Percentiles rank a stretch among this genome's conserved stretches.
Evolutionary conservation across 306 rosid species (phyloP).

Genomic region (Lathyrus aphaca): DNA sequence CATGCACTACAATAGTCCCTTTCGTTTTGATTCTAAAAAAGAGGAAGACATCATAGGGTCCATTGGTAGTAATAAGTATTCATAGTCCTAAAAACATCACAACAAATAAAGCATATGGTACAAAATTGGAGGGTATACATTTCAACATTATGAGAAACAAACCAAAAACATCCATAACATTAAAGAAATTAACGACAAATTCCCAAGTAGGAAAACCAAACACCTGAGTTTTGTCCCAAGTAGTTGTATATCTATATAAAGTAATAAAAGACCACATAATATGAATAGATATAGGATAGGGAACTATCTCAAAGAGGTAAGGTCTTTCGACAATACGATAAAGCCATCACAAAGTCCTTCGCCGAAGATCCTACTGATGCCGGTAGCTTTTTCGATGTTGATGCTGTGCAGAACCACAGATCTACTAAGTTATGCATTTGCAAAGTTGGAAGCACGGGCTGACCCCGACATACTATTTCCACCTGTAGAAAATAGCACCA

Average conservation of each 20-base stretch:
- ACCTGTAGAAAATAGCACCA: constrained; percentile 58
- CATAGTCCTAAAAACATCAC: constrained; percentile 29
- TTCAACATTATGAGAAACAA: constrained; percentile 29
- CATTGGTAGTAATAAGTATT: not conserved
- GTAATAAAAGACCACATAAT: not conserved
- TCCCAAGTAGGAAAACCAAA: constrained; percentile 35
- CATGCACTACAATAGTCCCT: too few species aligned
- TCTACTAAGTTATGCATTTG: constrained; percentile 79
- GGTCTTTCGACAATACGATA: constrained; percentile 74
- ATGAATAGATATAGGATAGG: constrained; percentile 1
- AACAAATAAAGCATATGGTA: not conserved
- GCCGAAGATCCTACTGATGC: constrained; percentile 92
- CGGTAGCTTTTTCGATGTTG: constrained; percentile 66
- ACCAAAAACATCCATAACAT: constrained; percentile 26
- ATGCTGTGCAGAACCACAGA: constrained; percentile 79
- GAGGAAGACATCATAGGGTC: not conserved
- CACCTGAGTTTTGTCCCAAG: not conserved
- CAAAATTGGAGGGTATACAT: constrained; percentile 35
- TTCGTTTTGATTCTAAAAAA: not conserved
- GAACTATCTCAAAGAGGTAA: constrained; percentile 40
- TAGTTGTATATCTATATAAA: constrained; percentile 29
- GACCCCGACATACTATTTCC: constrained; percentile 87
- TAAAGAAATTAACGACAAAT: constrained; percentile 32
- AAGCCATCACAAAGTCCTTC: constrained; percentile 94
- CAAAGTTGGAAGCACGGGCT: constrained; percentile 68